Evolutionary conservation across 305 asterid genomes (phyloP), one percentile per base, ranked within the genome.

Genomic region (Andrographis paniculata): DNA sequence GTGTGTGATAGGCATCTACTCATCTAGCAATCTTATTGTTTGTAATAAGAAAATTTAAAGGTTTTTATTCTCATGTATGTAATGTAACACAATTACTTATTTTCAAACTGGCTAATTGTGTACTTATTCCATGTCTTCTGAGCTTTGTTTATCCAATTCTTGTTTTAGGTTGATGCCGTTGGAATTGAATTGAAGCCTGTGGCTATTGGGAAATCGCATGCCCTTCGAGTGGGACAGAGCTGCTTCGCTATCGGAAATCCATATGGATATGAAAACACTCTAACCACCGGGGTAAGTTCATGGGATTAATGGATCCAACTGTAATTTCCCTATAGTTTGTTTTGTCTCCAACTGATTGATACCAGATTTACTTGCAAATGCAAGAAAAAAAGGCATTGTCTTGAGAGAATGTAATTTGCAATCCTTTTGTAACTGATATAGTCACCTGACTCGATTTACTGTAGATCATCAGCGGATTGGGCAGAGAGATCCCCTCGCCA

Each of bases 401-500:
- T n/a, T n/a, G n/a, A n/a, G n/a, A n/a, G n/a, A n/a, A n/a, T n/a
- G n/a, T n/a, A n/a, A n/a, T n/a, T n/a, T 28, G 33, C 33, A 28
- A 28, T 6, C 5, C 10, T 28, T 28, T 1, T 46, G 38, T 52
- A 28, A 43, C 27, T 15, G 27, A 42, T 15, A 8, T 9, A 48
- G 61, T 44, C 39, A 16, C 12, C 6, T 35, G 40, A 13, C n/a
- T 35, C 40, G 12, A 50, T 24, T n/a, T 50, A 37, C 50, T 55
- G 22, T 67, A 84, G 97, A 95, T 88, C 16, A 70, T 88, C 42
- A 84, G 97, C 67, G 94, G 97, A 65, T 59, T 88, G 52, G 93
- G 94, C 40, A 74, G 97, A 61, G 95, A 88, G 77, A 88, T 88
- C 62, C 97, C 95, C n/a, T 86, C 95, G 30, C 95, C 93, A 22